Evolutionary conservation across 495 filamentous ascomycete genomes (phyloP).

Genomic region (Bathelium albidoporum): DNA sequence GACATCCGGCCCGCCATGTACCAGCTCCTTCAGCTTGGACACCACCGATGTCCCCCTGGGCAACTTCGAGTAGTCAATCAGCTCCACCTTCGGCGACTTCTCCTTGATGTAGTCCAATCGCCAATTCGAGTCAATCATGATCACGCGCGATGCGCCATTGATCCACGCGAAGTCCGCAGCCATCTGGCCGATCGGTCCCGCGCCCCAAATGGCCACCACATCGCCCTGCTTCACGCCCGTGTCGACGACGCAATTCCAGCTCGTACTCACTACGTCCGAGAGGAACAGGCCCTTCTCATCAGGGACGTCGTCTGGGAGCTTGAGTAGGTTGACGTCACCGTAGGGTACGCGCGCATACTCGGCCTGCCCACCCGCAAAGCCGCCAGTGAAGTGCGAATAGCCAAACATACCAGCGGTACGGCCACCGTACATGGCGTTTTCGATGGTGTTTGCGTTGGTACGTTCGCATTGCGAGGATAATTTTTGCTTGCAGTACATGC

Average conservation of each 20-base stretch:
- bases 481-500: conserved; percentile 68
- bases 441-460: conserved; percentile 62
- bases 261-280: conserved; percentile 68
- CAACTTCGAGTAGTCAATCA: conserved; percentile 46
- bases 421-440: conserved; percentile 54
- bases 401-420: conserved; percentile 64
- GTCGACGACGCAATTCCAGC: conserved; percentile 74
- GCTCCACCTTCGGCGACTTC: conserved; percentile 54
- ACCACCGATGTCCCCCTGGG: conserved; percentile 51
- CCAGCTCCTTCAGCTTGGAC: conserved; percentile 61
- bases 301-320: conserved; percentile 67
- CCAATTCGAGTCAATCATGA: conserved; percentile 74
- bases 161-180: conserved; percentile 57
- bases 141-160: conserved; percentile 64
- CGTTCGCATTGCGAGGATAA: conserved; percentile 66
- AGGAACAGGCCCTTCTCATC: conserved; percentile 82
- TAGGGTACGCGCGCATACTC: conserved; percentile 79
- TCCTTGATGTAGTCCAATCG: conserved; percentile 55
- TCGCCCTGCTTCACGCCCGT: conserved; percentile 71
- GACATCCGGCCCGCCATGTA: conserved; percentile 59
- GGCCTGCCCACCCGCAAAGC: conserved; percentile 82
- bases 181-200: conserved; percentile 72
- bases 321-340: conserved; percentile 73
- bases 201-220: conserved; percentile 75
- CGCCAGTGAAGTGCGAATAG: conserved; percentile 72